phyloP scores from a whole-genome alignment of 805 yeast species.

The Pichia californica region DNA sequence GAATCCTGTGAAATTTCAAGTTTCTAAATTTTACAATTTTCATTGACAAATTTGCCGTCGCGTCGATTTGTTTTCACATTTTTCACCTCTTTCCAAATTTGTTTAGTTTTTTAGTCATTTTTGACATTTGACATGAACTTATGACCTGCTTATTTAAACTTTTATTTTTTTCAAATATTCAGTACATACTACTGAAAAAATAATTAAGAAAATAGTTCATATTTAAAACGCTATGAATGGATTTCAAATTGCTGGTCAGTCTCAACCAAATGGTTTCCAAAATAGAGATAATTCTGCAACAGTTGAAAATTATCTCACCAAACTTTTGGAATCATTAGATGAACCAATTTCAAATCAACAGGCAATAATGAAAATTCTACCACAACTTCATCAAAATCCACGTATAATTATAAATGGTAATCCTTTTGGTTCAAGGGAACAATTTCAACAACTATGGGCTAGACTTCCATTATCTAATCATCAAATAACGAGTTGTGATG shows the following conservation, averaged over 20 bases:
- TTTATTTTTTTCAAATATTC: neutral
- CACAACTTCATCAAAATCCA: constrained; percentile 43
- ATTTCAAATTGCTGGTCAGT: neutral
- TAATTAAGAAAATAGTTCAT: neutral
- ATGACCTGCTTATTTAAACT: too few relatives aligned
- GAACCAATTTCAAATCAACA: constrained; percentile 8
- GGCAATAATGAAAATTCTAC: constrained; percentile 21
- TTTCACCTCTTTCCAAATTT: neutral
- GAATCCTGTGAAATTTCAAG: neutral
- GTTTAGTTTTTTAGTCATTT: too few relatives aligned
- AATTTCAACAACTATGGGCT: constrained; percentile 57
- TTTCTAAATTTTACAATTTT: too few relatives aligned
- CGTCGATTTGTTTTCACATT: neutral
- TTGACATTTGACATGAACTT: too few relatives aligned
- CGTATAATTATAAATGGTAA: constrained; percentile 55
- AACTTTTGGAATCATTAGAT: constrained; percentile 24
- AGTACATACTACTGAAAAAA: neutral
- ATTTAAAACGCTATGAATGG: neutral
- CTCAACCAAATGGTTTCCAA: neutral
- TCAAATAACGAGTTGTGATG: constrained; percentile 55
- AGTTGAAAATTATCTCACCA: constrained; percentile 18
- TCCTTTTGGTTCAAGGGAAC: constrained; percentile 44
- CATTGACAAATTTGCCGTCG: neutral
- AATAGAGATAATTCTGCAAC: constrained; percentile 1
- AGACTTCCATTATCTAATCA: constrained; percentile 54